Base-by-base conservation (phyloP, 2,329 filamentous ascomycete species). In the Fusarium sp. region DNA sequence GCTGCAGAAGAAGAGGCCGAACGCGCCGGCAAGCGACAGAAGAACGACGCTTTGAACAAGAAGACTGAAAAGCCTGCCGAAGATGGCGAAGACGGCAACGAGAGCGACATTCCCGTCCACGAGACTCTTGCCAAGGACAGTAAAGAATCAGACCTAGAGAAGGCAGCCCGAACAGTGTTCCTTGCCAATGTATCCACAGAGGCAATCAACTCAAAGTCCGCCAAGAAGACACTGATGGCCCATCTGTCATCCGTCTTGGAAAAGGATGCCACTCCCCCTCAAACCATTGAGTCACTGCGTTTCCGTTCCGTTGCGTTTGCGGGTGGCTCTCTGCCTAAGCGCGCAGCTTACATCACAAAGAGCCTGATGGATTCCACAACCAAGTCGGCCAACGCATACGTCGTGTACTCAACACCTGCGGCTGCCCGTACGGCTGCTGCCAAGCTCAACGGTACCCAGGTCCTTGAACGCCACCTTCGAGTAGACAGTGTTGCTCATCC, bases 261-360 rank as follows among this genome's bases (percentile, higher is more conserved):
- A 58, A 79, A 80, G 41, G 78, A 84, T 79, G 72, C 85, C 78
- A 73, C 83, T 82, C 67, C 84, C 2, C 82, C 85, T 3, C 91
- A 93, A 80, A 94, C 92, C 75, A 84, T 99, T 45, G 93, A 97
- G 78, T 97, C 94, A 4, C 85, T 99, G 65, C 93, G 96, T 23
- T 99, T 98, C 85, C 93, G 96, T 61, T 98, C 95, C 10, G 93
- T 94, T 16, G 92, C 96, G 4, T 98, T 97, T 79, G 88, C 91
- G 7, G 89, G 89, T 28, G 87, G 85, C 37, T 84, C 89, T 18
- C 87, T 98, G 59, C 96, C 96, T 51, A 98, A 97, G 82, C 93
- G 95, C 67, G 96, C 95, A n/a, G 92, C 96, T 25, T 98, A 90
- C 79, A 96, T 95, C 66, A 97, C 93, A 74, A 94, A 94, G 78